Percentiles rank a stretch among this genome's conserved stretches.
Conservation (phyloP, 345 rosid species). For the Citrus cavaleriei region DNA sequence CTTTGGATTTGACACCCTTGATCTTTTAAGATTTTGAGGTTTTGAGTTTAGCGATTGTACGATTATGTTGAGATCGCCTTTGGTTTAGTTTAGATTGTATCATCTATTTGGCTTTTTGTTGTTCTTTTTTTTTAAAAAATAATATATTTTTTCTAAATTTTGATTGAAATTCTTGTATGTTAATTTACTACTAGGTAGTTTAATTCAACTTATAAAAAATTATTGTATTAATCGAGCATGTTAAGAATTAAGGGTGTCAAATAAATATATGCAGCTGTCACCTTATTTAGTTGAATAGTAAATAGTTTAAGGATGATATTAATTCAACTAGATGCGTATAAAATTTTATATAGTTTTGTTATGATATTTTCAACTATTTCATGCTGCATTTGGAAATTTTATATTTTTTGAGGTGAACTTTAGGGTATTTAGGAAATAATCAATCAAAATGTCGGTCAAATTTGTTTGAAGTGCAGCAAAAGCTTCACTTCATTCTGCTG, state of each 20-base stretch:
- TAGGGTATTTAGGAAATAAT: background rate
- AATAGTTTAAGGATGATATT: background rate
- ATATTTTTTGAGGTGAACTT: background rate
- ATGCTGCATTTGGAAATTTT: background rate
- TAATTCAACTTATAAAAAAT: background rate
- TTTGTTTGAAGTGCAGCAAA: background rate
- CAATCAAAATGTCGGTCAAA: background rate
- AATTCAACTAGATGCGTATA: background rate
- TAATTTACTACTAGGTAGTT: background rate
- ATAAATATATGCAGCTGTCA: background rate
- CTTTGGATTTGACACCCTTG: constrained; percentile 5
- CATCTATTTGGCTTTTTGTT: background rate
- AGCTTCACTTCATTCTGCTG: background rate
- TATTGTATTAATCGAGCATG: background rate
- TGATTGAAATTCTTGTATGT: background rate
- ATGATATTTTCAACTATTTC: background rate
- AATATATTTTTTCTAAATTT: background rate
- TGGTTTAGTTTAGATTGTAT: background rate
- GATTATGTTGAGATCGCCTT: background rate
- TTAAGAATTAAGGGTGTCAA: background rate
- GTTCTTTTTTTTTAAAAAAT: too few species aligned
- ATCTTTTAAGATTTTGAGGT: background rate
- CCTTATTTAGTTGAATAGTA: background rate
- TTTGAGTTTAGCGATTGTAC: background rate
- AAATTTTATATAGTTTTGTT: too few species aligned